These are phyloP conservation scores for Colletotrichum shisoi DNA, from an alignment of 2,329 filamentous ascomycete species.

Conservation along the genomic window DNA sequence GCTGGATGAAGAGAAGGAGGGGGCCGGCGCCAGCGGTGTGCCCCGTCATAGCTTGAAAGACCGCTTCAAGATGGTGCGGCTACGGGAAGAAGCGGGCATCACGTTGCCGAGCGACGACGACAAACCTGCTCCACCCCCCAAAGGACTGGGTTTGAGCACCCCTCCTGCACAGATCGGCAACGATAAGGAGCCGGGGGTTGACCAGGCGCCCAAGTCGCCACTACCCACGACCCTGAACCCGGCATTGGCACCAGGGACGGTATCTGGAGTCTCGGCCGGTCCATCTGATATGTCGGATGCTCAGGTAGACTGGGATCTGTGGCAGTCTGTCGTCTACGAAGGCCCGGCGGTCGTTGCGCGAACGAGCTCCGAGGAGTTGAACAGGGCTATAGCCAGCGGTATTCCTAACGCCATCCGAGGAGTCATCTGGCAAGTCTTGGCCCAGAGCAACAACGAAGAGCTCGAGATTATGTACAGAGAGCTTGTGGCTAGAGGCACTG, in stretches of 20 bases:
- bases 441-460: conserved; percentile 92
- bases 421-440: conserved; percentile 98
- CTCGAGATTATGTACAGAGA: conserved; percentile 87
- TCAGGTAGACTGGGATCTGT: conserved; percentile 97
- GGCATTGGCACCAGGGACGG: conserved; percentile 82
- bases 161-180: conserved; percentile 42
- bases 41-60: conserved; percentile 74
- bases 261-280: conserved; percentile 79
- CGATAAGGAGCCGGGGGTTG: conserved; percentile 32
- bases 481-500: conserved; percentile 78
- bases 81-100: conserved; percentile 75
- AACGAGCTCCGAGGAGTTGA: conserved; percentile 88
- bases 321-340: conserved; percentile 95
- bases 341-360: conserved; percentile 87
- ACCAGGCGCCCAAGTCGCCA: conserved; percentile 46
- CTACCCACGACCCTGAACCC: conserved; percentile 72
- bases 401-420: conserved; percentile 95
- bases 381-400: conserved; percentile 87
- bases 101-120: conserved; percentile 63
- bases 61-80: conserved; percentile 77
- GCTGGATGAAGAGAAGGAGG: conserved; percentile 75
- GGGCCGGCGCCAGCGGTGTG: conserved; percentile 54
- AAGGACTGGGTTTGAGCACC: conserved; percentile 41
- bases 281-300: conserved; percentile 73
- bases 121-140: conserved; percentile 44